Conservation (phyloP, 352 stramenopile genomes). For the Pythium aphanidermatum region DNA sequence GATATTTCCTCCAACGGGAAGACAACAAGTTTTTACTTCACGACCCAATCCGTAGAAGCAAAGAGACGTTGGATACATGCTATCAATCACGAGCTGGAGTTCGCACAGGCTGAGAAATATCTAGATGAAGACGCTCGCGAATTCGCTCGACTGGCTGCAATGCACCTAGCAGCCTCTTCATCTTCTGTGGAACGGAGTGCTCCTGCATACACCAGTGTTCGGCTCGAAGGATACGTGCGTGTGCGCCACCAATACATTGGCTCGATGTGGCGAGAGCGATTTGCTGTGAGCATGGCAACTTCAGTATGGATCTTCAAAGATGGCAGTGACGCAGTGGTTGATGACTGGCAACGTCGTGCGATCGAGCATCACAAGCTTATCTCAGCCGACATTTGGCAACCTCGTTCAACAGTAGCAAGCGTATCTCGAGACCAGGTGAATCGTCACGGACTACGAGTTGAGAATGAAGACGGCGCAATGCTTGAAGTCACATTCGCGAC, state of each 20-base stretch:
- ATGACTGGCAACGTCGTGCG: constrained; percentile 20
- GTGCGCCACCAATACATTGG: constrained; percentile 21
- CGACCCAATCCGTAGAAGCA: constrained; percentile 19
- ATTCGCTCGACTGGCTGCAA: constrained; percentile 48
- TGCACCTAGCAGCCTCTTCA: constrained; percentile 14
- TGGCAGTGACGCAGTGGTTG: constrained; percentile 17
- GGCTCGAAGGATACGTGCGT: constrained; percentile 16
- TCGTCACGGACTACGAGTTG: constrained; percentile 42
- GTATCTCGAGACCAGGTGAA: neutral
- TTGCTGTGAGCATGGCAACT: constrained; percentile 9
- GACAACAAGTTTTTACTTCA: constrained; percentile 26
- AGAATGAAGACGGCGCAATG: constrained; percentile 52
- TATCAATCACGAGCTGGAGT: constrained; percentile 54
- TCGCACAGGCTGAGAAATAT: constrained; percentile 47
- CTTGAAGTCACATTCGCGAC: constrained; percentile 42
- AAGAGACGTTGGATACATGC: constrained; percentile 53
- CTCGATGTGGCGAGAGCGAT: constrained; percentile 20
- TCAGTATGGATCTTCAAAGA: constrained; percentile 27
- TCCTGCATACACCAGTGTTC: neutral
- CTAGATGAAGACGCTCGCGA: constrained; percentile 46
- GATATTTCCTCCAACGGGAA: neutral
- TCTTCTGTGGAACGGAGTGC: too few relatives aligned
- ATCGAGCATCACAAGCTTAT: constrained; percentile 53
- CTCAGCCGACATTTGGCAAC: constrained; percentile 39
- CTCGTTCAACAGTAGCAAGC: neutral